Evolutionary conservation across 1,139 yeast species (phyloP).

Genomic region (Saccharomyces pastorianus): DNA sequence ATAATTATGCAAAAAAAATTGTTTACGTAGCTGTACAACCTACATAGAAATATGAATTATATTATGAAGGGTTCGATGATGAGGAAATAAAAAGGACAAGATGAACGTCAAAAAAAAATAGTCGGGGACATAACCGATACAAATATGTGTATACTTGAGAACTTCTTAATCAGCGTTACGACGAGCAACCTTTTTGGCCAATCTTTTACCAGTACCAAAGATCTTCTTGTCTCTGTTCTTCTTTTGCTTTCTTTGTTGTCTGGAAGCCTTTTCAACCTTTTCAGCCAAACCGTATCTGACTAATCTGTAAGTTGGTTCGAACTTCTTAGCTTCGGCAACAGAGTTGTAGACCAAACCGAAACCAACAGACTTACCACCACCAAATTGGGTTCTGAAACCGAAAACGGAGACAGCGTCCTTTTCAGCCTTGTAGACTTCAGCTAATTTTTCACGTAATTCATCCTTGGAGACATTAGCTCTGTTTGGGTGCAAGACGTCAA

Average conservation of each 20-base stretch:
- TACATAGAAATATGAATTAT: neutral
- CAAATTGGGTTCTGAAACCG: slow-evolving; percentile 98
- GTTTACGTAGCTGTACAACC: neutral
- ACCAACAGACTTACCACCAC: slow-evolving; percentile 99
- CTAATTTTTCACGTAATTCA: slow-evolving; percentile 95
- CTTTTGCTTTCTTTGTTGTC: slow-evolving; percentile 99
- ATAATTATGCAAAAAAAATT: neutral
- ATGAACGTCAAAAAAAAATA: neutral
- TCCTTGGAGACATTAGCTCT: slow-evolving; percentile 98
- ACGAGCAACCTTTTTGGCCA: slow-evolving; percentile 81
- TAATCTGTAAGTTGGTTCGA: slow-evolving; percentile 98
- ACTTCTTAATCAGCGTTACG: slow-evolving; percentile 37
- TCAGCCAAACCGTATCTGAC: slow-evolving; percentile 97
- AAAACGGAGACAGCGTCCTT: slow-evolving; percentile 97
- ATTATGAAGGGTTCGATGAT: neutral
- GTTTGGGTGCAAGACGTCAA: slow-evolving; percentile 99
- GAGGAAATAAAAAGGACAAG: neutral
- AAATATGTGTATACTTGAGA: neutral
- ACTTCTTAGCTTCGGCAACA: slow-evolving; percentile 94
- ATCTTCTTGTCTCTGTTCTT: slow-evolving; percentile 99
- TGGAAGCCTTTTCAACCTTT: slow-evolving; percentile 93
- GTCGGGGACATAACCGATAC: neutral
- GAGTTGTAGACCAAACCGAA: slow-evolving; percentile 98
- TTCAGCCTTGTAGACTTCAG: slow-evolving; percentile 94
- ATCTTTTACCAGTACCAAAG: slow-evolving; percentile 95